Base-by-base conservation (phyloP, 2,329 filamentous ascomycete genomes). In the Pseudocercospora vitis region DNA sequence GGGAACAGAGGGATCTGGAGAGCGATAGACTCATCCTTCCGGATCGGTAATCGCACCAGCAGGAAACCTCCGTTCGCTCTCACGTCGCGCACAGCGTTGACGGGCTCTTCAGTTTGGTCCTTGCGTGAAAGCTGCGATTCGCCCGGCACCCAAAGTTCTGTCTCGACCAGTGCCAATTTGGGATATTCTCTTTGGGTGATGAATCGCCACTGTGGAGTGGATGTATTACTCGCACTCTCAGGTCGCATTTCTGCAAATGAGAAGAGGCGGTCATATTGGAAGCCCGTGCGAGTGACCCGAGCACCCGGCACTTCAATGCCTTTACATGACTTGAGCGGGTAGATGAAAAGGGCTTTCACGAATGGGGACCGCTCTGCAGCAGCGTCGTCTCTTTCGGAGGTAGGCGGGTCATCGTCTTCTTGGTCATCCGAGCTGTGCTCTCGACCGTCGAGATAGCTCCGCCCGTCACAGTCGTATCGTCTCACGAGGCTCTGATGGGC, bases 141-240 rank as follows among this genome's bases (percentile, higher is more conserved):
- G 70, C 89, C 86, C 0, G 87, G 87, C 21, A 86, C 71, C 86
- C 86, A 91, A n/a, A 86, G 72, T 61, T 84, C 77, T 0, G 81
- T 78, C 53, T 76, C 78, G 47, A 96, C 78, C 42, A 84, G 85
- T 6, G 89, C 85, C 48, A 97, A 78, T 35, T 79, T 79, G 1
- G 89, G 84, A 60, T 84, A 84, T 60, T 87, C 80, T 52, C 87
- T 76, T 67, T 85, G 82, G 0, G 88, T 89, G 68, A 90, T 76
- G 67, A 88, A 86, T 11, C 84, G 78, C 88, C 88, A 94, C 19
- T 73, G 71, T 50, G 70, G 69, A 59, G 74, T 72, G 53, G 52
- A 23, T 69, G 71, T 39, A 46, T 9, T 32, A 29, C 21, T 16
- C 6, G 51, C 35, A 14, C 57, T 50, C 31, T 59, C 69, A 3